phyloP scores from a whole-genome alignment of 805 yeast genomes.

The Candida silvicultrix region DNA sequence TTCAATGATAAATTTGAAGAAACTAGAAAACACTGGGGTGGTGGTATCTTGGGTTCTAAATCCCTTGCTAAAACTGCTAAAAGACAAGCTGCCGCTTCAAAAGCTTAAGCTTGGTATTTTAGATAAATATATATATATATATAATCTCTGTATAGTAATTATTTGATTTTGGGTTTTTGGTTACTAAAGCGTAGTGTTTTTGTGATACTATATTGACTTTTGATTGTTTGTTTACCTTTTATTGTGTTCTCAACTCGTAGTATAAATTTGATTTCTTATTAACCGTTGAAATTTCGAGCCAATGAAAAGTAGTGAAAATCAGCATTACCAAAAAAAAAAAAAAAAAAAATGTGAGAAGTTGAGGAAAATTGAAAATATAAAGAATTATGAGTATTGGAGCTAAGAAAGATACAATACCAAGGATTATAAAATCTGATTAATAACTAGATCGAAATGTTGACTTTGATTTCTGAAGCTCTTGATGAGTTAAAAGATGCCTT shows the following conservation, averaged over 20 bases:
- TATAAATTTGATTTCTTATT: not conserved
- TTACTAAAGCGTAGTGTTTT: not conserved
- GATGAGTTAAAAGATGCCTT: constrained; percentile 74
- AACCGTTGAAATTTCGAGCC: constrained; percentile 8
- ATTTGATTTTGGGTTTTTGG: not conserved
- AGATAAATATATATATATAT: not conserved
- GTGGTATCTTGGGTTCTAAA: constrained; percentile 96
- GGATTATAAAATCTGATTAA: too few species aligned
- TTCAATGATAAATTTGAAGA: constrained; percentile 93
- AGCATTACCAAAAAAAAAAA: constrained; percentile 17
- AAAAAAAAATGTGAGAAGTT: constrained; percentile 2
- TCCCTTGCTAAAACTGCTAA: constrained; percentile 70
- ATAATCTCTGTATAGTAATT: not conserved
- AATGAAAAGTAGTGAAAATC: constrained; percentile 22
- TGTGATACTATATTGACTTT: not conserved
- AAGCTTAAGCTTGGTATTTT: not conserved
- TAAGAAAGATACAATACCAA: too few species aligned
- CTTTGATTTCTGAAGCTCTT: constrained; percentile 31
- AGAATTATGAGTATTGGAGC: not conserved
- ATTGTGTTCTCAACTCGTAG: too few species aligned
- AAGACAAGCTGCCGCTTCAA: constrained; percentile 16
- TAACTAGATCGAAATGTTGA: constrained; percentile 22
- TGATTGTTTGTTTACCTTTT: too few species aligned
- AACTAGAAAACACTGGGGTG: constrained; percentile 99
- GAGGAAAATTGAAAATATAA: not conserved